A percentile compares a stretch with the other conserved stretches of the same genome.
Conservation (phyloP, 495 filamentous ascomycete genomes). For the Hypoxylon trugodes region DNA sequence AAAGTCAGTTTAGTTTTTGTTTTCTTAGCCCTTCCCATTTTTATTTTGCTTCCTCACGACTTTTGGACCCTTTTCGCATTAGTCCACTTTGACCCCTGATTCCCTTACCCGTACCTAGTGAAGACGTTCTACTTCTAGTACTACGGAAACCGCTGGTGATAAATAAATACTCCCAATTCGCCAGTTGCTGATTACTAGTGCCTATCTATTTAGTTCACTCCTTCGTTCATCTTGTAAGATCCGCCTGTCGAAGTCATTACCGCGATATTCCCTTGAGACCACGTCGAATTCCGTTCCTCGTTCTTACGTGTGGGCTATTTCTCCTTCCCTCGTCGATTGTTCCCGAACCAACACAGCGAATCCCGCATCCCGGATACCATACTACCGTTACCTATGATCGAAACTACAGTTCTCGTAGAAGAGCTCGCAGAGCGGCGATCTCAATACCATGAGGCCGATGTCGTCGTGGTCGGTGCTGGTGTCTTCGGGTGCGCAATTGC, state of each 20-base stretch:
- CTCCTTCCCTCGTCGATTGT: no score
- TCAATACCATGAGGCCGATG: slow-evolving; percentile 66
- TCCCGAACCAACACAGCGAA: no score
- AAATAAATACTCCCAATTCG: slow-evolving; percentile 24
- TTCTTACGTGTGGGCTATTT: no score
- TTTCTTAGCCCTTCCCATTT: no score
- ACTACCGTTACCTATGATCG: slow-evolving; percentile 38
- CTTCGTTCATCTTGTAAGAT: background rate
- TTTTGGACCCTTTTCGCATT: slow-evolving; percentile 12
- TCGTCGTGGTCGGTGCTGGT: slow-evolving; percentile 90
- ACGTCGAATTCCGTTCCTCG: background rate
- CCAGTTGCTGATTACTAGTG: no score
- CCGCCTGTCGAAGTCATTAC: background rate
- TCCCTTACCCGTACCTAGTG: no score
- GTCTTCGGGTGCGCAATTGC: slow-evolving; percentile 90
- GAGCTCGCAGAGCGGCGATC: slow-evolving; percentile 52
- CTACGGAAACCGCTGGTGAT: no score
- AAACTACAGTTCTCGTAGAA: slow-evolving; percentile 39
- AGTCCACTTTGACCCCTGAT: slow-evolving; percentile 14
- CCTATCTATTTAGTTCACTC: background rate
- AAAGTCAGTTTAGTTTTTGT: slow-evolving; percentile 14
- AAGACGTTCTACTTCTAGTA: no score
- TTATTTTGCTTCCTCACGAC: no score
- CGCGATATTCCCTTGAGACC: slow-evolving; percentile 5
- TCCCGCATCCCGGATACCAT: slow-evolving; percentile 5